Conservation (phyloP, 305 asterid species). For the Fraxinus angustifolia region DNA sequence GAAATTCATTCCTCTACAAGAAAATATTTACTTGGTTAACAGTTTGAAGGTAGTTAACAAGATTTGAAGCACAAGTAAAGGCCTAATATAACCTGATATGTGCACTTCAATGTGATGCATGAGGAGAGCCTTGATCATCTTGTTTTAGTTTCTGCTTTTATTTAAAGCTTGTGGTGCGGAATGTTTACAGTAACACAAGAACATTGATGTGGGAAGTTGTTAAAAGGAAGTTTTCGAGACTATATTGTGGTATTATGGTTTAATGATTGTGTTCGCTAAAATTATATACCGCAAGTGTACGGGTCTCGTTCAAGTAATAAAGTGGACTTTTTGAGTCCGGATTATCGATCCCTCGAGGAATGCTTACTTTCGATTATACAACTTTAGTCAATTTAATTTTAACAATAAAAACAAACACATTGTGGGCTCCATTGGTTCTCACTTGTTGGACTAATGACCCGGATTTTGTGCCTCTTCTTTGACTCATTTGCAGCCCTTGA, state of each 20-base stretch:
- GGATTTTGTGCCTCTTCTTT: too few relatives aligned
- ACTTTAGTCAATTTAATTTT: too few relatives aligned
- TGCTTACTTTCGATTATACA: too few relatives aligned
- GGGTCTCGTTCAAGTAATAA: too few relatives aligned
- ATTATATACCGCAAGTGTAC: too few relatives aligned
- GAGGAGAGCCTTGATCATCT: neutral
- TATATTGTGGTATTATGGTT: neutral
- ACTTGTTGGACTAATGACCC: too few relatives aligned
- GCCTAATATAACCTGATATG: neutral
- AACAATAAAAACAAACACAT: too few relatives aligned
- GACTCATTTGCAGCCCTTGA: too few relatives aligned
- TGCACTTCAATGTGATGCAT: neutral
- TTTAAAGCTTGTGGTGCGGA: neutral
- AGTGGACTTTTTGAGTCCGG: too few relatives aligned
- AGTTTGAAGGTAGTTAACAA: neutral
- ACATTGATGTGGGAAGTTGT: neutral
- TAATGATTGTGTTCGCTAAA: too few relatives aligned
- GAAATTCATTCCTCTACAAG: neutral
- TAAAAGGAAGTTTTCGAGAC: neutral
- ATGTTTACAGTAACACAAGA: neutral
- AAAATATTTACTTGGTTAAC: neutral
- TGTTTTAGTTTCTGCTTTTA: neutral
- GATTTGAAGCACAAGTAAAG: neutral
- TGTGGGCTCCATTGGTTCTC: too few relatives aligned
- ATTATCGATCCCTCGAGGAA: too few relatives aligned